These are phyloP conservation scores for Bifiguratus adelaidae DNA, from an alignment of 192 early-diverging fungal species.

Conservation along the genomic window DNA sequence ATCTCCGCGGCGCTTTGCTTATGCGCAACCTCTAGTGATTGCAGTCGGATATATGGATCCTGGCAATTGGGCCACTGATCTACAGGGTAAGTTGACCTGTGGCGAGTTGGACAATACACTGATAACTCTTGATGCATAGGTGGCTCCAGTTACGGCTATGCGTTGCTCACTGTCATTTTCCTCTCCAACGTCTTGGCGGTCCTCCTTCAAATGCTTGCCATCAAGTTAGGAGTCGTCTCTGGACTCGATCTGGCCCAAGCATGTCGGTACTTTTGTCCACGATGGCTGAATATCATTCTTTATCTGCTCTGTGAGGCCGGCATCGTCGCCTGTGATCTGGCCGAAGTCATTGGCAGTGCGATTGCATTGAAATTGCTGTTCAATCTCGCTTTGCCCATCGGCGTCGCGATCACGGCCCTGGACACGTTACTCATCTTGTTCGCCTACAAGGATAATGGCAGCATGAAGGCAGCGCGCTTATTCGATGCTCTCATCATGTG, in stretches of 20 bases:
- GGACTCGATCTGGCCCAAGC: constrained; percentile 63
- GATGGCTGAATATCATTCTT: constrained; percentile 46
- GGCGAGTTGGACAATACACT: neutral
- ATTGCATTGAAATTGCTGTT: constrained; percentile 73
- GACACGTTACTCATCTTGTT: constrained; percentile 66
- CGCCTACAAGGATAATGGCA: constrained; percentile 33
- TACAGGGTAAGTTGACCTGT: constrained; percentile 28
- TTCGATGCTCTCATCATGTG: constrained; percentile 64
- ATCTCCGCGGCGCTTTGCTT: too few relatives aligned
- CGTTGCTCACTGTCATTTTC: constrained; percentile 61
- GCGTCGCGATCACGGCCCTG: constrained; percentile 61
- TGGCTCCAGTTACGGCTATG: constrained; percentile 66
- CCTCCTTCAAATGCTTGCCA: constrained; percentile 62
- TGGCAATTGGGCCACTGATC: constrained; percentile 81
- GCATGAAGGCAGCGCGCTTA: constrained; percentile 30
- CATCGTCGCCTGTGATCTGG: constrained; percentile 75
- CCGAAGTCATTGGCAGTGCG: constrained; percentile 78
- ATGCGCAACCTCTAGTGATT: too few relatives aligned
- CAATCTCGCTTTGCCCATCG: constrained; percentile 52
- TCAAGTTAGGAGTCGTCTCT: constrained; percentile 68
- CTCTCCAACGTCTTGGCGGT: constrained; percentile 68
- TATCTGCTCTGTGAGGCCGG: constrained; percentile 66
- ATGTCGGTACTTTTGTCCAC: constrained; percentile 48
- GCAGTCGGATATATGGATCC: constrained; percentile 71
- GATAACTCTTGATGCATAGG: constrained; percentile 16